Conservation (phyloP, 306 rosid genomes). For the Psophocarpus tetragonolobus region DNA sequence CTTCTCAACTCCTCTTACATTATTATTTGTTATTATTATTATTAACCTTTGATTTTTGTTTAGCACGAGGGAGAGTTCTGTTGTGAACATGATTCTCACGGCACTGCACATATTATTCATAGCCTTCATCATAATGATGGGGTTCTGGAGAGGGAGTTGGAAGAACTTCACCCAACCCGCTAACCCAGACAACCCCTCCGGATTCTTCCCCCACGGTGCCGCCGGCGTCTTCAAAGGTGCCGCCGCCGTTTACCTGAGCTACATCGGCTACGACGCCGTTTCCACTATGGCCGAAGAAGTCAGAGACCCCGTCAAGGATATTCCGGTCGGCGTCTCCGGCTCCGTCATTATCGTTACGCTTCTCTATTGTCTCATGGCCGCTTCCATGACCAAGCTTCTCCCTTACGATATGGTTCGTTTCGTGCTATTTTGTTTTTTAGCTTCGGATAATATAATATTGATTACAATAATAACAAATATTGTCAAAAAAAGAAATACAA, state of each 20-base stretch:
- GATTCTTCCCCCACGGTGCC: slow-evolving; percentile 71
- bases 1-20: not conserved
- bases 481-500: not conserved
- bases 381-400: slow-evolving; percentile 85
- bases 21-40: not conserved
- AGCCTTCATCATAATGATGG: slow-evolving; percentile 62
- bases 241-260: slow-evolving; percentile 74
- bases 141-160: slow-evolving; percentile 80
- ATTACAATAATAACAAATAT: not conserved
- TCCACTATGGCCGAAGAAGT: slow-evolving; percentile 98
- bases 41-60: not conserved
- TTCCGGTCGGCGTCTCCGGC: slow-evolving; percentile 86
- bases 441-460: not conserved
- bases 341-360: slow-evolving; percentile 76
- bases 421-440: not conserved
- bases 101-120: slow-evolving; percentile 75
- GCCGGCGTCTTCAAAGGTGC: slow-evolving; percentile 83
- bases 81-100: slow-evolving; percentile 77
- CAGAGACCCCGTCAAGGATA: slow-evolving; percentile 71
- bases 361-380: slow-evolving; percentile 86
- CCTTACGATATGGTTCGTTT: slow-evolving; percentile 70
- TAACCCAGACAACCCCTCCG: slow-evolving; percentile 55
- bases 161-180: slow-evolving; percentile 65
- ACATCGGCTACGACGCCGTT: slow-evolving; percentile 95
- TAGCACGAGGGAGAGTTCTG: slow-evolving; percentile 83